Conservation (phyloP, 2,329 filamentous ascomycete species). For the Alternaria rosae region DNA sequence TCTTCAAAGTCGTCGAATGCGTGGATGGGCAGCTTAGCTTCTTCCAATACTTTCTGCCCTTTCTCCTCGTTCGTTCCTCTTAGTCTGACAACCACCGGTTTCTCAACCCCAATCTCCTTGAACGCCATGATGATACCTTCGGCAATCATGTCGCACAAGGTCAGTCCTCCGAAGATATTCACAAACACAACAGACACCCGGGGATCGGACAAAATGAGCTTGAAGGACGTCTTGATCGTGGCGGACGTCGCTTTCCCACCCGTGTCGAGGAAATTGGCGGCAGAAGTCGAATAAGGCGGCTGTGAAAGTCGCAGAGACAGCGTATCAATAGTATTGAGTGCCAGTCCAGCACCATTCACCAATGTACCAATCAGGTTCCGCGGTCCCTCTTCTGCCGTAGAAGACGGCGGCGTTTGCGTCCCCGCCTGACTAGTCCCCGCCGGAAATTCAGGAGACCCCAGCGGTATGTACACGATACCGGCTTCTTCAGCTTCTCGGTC, state of each 20-base stretch:
- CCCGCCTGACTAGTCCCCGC: not conserved
- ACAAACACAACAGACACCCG: slow-evolving; percentile 77
- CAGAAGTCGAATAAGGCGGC: slow-evolving; percentile 15
- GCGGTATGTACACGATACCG: slow-evolving; percentile 81
- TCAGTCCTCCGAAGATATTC: slow-evolving; percentile 75
- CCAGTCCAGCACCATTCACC: slow-evolving; percentile 87
- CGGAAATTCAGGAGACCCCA: slow-evolving; percentile 35
- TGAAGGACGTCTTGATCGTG: slow-evolving; percentile 80
- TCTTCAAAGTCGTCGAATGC: slow-evolving; percentile 79
- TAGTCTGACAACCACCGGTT: slow-evolving; percentile 78
- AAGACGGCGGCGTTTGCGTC: slow-evolving; percentile 12
- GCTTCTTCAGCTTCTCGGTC: slow-evolving; percentile 70
- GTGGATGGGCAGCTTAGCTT: slow-evolving; percentile 72
- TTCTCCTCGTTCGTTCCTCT: slow-evolving; percentile 76
- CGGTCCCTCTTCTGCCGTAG: slow-evolving; percentile 38
- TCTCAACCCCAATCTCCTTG: slow-evolving; percentile 67
- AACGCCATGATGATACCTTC: slow-evolving; percentile 77
- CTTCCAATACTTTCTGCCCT: slow-evolving; percentile 72
- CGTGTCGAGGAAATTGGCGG: slow-evolving; percentile 86
- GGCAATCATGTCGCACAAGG: slow-evolving; percentile 82
- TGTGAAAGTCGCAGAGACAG: slow-evolving; percentile 69
- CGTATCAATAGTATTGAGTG: slow-evolving; percentile 90
- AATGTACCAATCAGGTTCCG: slow-evolving; percentile 76
- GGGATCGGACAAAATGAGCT: slow-evolving; percentile 73
- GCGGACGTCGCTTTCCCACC: slow-evolving; percentile 86